Percentiles rank a stretch among this genome's conserved stretches.
These are phyloP conservation scores for Aspergillus tamarii DNA, from an alignment of 2,329 filamentous ascomycete species.

Conservation along the genomic window DNA sequence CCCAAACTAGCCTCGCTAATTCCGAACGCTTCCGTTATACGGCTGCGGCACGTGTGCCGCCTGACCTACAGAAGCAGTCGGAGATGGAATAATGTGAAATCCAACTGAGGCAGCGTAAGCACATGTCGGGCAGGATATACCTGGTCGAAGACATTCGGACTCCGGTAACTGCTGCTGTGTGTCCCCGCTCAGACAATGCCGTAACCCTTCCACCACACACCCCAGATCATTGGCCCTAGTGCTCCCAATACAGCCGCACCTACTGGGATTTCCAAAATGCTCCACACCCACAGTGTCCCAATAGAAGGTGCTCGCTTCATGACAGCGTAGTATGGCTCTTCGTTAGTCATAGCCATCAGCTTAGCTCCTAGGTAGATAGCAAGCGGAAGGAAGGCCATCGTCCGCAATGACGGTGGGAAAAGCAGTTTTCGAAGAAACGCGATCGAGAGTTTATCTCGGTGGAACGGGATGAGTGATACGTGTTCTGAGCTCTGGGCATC, in stretches of 20 bases:
- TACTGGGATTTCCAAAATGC: slow-evolving; percentile 82
- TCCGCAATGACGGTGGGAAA: slow-evolving; percentile 38
- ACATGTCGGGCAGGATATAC: not conserved
- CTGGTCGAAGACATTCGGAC: not conserved
- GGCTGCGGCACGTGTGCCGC: not conserved
- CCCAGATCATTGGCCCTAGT: slow-evolving; percentile 54
- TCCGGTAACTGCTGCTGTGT: not conserved
- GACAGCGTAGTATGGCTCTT: slow-evolving; percentile 77
- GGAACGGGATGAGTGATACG: slow-evolving; percentile 31
- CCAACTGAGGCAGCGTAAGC: not conserved
- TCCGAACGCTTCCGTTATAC: not conserved
- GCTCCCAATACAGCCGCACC: slow-evolving; percentile 63
- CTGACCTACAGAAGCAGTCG: not conserved
- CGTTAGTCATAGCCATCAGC: slow-evolving; percentile 80
- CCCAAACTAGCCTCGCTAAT: not conserved
- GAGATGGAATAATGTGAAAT: not conserved
- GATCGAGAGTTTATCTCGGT: slow-evolving; percentile 28
- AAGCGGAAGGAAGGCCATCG: slow-evolving; percentile 37
- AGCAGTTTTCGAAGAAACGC: slow-evolving; percentile 33
- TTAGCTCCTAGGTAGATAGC: slow-evolving; percentile 65
- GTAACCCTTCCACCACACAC: slow-evolving; percentile 59
- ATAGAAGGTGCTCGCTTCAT: slow-evolving; percentile 92
- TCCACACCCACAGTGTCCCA: slow-evolving; percentile 91
- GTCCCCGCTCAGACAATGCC: slow-evolving; percentile 36
- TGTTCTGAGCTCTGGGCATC: slow-evolving; percentile 15